phyloP scores from a whole-genome alignment of 2,329 filamentous ascomycete genomes.

The Triangularia verruculosa region DNA sequence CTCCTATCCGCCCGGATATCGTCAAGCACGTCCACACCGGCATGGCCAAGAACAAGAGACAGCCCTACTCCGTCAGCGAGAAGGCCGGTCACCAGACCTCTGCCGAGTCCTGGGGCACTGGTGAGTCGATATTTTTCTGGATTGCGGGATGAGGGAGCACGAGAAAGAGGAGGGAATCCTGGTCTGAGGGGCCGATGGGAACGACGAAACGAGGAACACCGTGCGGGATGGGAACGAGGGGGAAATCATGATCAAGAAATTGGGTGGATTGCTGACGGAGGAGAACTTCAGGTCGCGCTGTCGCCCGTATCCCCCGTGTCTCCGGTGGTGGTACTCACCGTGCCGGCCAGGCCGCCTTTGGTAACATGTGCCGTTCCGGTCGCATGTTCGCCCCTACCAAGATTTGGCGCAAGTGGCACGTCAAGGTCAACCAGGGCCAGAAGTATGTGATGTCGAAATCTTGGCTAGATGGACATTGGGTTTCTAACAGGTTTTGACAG shows the following conservation, averaged over 20 bases:
- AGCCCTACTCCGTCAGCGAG: constrained; percentile 99
- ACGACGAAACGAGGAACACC: background rate
- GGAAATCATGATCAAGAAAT: constrained; percentile 4
- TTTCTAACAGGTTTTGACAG: constrained; percentile 41
- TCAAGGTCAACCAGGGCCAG: constrained; percentile 99
- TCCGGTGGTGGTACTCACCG: constrained; percentile 99
- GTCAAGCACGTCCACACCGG: constrained; percentile 99
- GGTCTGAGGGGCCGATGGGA: background rate
- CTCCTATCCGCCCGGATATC: constrained; percentile 97
- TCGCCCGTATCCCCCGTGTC: constrained; percentile 99
- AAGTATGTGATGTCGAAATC: constrained; percentile 62
- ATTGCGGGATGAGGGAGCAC: background rate
- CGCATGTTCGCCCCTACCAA: constrained; percentile 99
- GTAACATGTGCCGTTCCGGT: constrained; percentile 99
- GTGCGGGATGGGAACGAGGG: background rate
- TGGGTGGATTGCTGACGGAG: constrained; percentile 16
- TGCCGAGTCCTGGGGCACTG: constrained; percentile 83
- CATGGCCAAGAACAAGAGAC: constrained; percentile 99
- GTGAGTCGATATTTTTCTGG: constrained; percentile 24
- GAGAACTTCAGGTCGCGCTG: constrained; percentile 76
- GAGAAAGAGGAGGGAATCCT: background rate
- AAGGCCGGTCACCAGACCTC: constrained; percentile 99
- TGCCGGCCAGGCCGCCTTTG: constrained; percentile 99
- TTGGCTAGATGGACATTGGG: constrained; percentile 20
- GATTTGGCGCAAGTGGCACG: constrained; percentile 99